Percentiles rank a stretch among this genome's conserved stretches.
Conservation (phyloP, 257 asterid species). For the Ilex asprella region DNA sequence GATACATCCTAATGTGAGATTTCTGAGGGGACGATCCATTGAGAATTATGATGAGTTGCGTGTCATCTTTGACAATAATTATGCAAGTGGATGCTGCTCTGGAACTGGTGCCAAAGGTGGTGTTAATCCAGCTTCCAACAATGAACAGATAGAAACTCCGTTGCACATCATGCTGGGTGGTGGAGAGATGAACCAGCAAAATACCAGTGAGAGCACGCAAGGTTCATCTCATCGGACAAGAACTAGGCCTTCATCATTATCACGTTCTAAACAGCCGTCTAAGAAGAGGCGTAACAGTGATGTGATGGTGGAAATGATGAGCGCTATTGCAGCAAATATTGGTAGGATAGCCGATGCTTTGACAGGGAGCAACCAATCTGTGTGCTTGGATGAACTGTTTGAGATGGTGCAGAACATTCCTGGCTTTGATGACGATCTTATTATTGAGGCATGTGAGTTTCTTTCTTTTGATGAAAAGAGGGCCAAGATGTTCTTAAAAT, state of each 20-base stretch:
- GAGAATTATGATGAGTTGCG: not conserved
- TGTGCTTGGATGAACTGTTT: conserved; percentile 2
- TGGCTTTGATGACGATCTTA: not conserved
- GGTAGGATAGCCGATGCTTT: conserved; percentile 1
- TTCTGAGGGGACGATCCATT: not conserved
- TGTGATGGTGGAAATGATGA: not conserved
- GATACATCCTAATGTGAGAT: not conserved
- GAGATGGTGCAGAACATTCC: not conserved
- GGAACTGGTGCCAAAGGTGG: too few species aligned
- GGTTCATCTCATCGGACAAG: not conserved
- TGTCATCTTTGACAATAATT: not conserved
- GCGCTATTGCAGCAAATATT: not conserved
- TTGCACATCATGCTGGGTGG: not conserved
- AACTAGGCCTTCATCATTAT: not conserved
- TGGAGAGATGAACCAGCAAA: too few species aligned
- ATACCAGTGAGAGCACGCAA: not conserved
- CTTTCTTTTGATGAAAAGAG: not conserved
- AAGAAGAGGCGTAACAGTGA: not conserved
- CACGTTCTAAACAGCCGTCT: not conserved
- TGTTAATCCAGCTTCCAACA: not conserved
- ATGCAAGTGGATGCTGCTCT: too few species aligned
- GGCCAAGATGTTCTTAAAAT: conserved; percentile 1
- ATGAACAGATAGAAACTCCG: not conserved
- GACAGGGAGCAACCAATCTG: not conserved
- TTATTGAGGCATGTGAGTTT: not conserved